phyloP scores from a whole-genome alignment of 805 yeast genomes.

The Jamesozyma spencerorum region DNA sequence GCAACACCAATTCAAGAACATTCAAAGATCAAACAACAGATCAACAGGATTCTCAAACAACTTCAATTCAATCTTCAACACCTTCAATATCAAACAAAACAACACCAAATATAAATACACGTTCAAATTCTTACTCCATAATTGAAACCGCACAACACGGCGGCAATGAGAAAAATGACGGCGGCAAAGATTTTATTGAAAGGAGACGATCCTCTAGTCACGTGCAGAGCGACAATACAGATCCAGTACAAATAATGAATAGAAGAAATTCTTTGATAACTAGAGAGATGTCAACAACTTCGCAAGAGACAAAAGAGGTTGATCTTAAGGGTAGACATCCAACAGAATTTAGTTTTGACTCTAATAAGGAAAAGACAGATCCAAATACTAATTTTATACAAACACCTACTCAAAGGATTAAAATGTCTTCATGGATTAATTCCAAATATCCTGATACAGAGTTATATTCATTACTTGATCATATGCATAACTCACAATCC shows the following conservation, averaged over 20 bases:
- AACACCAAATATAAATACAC: too few relatives aligned
- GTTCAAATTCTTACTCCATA: too few relatives aligned
- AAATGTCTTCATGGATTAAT: constrained; percentile 21
- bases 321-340: constrained; percentile 14
- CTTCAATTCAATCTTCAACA: too few relatives aligned
- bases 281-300: not conserved
- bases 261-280: not conserved
- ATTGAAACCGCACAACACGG: too few relatives aligned
- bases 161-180: not conserved
- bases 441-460: constrained; percentile 18
- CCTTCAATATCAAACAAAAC: too few relatives aligned
- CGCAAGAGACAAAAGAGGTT: not conserved
- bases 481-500: not conserved
- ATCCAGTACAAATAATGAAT: not conserved
- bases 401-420: constrained; percentile 8
- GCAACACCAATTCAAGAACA: too few relatives aligned
- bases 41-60: too few relatives aligned
- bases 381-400: constrained; percentile 17
- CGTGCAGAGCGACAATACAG: too few relatives aligned
- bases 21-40: too few relatives aligned
- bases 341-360: constrained; percentile 18
- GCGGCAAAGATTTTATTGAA: not conserved
- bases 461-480: constrained; percentile 16
- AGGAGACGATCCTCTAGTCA: not conserved
- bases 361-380: constrained; percentile 17